These are phyloP conservation scores for Volvariella volvacea DNA, from an alignment of 1,284 basidiomycete genomes.

Conservation along the genomic window DNA sequence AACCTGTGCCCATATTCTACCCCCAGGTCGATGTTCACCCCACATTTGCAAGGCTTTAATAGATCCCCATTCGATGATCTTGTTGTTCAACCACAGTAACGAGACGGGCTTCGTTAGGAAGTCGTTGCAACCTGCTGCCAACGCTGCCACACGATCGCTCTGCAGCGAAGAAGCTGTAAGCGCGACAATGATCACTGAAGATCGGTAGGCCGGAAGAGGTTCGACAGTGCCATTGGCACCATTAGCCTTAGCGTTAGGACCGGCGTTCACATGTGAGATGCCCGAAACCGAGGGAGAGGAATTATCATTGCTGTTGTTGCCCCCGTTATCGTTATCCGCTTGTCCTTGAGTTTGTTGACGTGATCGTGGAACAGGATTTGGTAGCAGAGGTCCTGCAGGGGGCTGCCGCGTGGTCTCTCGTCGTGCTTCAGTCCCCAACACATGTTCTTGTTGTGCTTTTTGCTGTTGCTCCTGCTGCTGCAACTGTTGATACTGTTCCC, in stretches of 20 bases:
- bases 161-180: constrained; percentile 92
- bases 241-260: constrained; percentile 4
- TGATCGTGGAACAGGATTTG: too few species aligned
- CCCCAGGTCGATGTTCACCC: constrained; percentile 67
- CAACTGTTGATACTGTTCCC: constrained; percentile 26
- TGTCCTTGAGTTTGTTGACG: not conserved
- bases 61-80: constrained; percentile 98
- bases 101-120: constrained; percentile 98
- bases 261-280: not conserved
- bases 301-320: not conserved
- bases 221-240: constrained; percentile 29
- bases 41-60: constrained; percentile 87
- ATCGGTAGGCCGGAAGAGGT: constrained; percentile 45
- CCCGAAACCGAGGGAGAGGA: not conserved
- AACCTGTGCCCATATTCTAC: too few species aligned
- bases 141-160: constrained; percentile 89
- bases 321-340: not conserved
- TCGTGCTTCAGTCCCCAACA: not conserved
- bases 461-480: not conserved
- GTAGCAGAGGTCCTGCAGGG: too few species aligned
- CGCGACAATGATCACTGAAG: constrained; percentile 98
- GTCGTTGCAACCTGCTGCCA: constrained; percentile 98
- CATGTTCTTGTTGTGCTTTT: not conserved
- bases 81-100: constrained; percentile 93
- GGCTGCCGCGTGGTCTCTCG: too few species aligned